Percentiles rank a stretch among this genome's conserved stretches.
Conservation (phyloP, 2,329 filamentous ascomycete genomes). For the Nothophoma quercina region DNA sequence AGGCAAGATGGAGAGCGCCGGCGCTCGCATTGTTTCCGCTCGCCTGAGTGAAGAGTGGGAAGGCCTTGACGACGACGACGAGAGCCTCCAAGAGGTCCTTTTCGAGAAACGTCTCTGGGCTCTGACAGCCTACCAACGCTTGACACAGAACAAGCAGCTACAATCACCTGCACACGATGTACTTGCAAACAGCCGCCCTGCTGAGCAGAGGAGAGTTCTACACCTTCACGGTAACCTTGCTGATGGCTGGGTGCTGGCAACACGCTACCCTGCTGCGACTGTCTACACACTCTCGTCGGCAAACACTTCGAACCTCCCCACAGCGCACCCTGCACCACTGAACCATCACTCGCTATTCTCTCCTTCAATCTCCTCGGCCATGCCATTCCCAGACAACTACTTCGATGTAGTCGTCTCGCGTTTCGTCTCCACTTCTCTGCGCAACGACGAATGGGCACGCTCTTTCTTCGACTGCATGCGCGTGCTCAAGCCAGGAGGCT, state of each 20-base stretch:
- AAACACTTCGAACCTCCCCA: constrained; percentile 26
- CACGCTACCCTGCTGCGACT: constrained; percentile 33
- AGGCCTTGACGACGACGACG: constrained; percentile 33
- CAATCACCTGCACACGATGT: constrained; percentile 37
- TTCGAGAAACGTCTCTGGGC: constrained; percentile 42
- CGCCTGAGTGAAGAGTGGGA: constrained; percentile 40
- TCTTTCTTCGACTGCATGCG: constrained; percentile 41
- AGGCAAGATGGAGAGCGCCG: constrained; percentile 37
- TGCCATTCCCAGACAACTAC: constrained; percentile 36
- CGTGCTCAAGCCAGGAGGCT: constrained; percentile 37
- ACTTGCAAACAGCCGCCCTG: constrained; percentile 29
- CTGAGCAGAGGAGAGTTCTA: constrained; percentile 32
- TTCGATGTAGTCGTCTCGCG: constrained; percentile 38
- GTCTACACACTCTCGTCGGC: constrained; percentile 35
- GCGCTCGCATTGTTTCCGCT: constrained; percentile 34
- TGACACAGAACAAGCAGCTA: constrained; percentile 38
- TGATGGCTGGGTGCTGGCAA: constrained; percentile 38
- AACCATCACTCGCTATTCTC: constrained; percentile 39
- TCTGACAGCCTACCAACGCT: constrained; percentile 34
- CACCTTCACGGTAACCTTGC: constrained; percentile 38
- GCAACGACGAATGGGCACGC: constrained; percentile 38
- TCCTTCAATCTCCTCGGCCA: constrained; percentile 29
- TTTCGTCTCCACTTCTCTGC: constrained; percentile 31
- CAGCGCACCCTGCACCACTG: constrained; percentile 34
- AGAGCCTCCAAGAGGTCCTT: constrained; percentile 35